These are phyloP conservation scores for Linderniella brevidens DNA, from an alignment of 257 asterid species.

Conservation along the genomic window DNA sequence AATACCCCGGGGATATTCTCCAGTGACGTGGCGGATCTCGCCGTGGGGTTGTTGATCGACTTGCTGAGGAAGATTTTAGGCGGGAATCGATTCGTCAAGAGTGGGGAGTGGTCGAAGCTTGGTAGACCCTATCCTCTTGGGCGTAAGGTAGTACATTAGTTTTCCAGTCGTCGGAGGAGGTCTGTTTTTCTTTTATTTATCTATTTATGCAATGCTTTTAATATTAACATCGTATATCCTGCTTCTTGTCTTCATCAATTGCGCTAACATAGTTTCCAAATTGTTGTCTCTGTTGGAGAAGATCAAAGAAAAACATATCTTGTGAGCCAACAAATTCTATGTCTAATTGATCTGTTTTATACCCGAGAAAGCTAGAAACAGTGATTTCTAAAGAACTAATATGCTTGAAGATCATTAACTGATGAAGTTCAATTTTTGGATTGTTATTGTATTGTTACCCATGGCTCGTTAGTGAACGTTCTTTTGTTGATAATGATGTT, in stretches of 20 bases:
- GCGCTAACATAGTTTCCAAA: too few species aligned
- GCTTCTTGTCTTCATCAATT: too few species aligned
- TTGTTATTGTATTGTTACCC: background rate
- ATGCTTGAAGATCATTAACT: too few species aligned
- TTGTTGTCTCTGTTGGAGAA: too few species aligned
- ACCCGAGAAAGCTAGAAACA: too few species aligned
- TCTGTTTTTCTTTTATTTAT: background rate
- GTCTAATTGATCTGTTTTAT: background rate
- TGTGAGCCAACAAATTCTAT: too few species aligned
- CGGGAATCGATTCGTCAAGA: constrained; percentile 28
- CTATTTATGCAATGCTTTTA: too few species aligned
- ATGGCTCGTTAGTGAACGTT: background rate
- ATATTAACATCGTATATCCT: too few species aligned
- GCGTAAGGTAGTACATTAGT: constrained; percentile 21
- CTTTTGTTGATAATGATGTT: background rate
- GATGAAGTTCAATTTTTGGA: background rate
- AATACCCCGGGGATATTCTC: constrained; percentile 24
- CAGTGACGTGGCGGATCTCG: constrained; percentile 40
- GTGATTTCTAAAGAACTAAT: too few species aligned
- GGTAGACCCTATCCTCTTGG: constrained; percentile 30
- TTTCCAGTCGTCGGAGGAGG: background rate
- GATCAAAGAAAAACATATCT: too few species aligned
- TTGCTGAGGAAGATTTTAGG: constrained; percentile 28
- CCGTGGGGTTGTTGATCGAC: constrained; percentile 41
- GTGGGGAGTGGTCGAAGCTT: constrained; percentile 31